A percentile compares a stretch with the other conserved stretches of the same genome.
Conservation (phyloP, 345 rosid species). For the Psidium guajava region DNA sequence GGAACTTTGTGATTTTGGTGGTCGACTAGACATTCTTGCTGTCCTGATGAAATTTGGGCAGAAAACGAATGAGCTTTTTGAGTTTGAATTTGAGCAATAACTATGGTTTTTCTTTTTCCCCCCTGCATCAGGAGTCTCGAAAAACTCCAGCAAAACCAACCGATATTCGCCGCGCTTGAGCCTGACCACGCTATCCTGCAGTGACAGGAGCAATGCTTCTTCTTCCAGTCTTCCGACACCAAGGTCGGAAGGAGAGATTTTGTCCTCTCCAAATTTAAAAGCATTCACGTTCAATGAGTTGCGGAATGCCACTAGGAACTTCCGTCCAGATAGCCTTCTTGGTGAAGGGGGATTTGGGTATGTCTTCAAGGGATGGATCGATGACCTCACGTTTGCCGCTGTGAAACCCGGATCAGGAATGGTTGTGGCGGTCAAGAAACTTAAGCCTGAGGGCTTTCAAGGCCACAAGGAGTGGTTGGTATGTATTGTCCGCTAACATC, state of each 20-base stretch:
- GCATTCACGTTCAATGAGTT: constrained; percentile 70
- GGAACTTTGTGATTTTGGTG: neutral
- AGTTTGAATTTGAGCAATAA: neutral
- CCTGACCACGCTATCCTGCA: constrained; percentile 53
- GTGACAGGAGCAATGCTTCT: constrained; percentile 35
- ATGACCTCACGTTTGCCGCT: constrained; percentile 55
- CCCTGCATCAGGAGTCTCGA: constrained; percentile 30
- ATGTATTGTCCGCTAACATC: constrained; percentile 2
- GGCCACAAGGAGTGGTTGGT: constrained; percentile 99
- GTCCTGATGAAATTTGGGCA: neutral
- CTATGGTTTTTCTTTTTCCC: neutral
- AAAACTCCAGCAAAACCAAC: constrained; percentile 60
- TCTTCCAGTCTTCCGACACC: constrained; percentile 61
- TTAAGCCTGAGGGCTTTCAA: constrained; percentile 91
- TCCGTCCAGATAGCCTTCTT: constrained; percentile 77
- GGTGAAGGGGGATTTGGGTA: constrained; percentile 98
- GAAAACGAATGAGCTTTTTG: neutral
- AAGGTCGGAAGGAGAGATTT: constrained; percentile 85
- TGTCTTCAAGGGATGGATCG: constrained; percentile 96
- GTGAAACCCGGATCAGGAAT: constrained; percentile 81
- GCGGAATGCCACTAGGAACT: constrained; percentile 82
- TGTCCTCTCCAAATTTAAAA: constrained; percentile 82
- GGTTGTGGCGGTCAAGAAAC: constrained; percentile 94
- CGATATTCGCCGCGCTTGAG: constrained; percentile 57
- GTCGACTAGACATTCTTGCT: neutral